Percentiles rank a stretch among this genome's conserved stretches.
Evolutionary conservation across 179 eudicot genomes (phyloP).

Genomic region (Carnegiea gigantea): DNA sequence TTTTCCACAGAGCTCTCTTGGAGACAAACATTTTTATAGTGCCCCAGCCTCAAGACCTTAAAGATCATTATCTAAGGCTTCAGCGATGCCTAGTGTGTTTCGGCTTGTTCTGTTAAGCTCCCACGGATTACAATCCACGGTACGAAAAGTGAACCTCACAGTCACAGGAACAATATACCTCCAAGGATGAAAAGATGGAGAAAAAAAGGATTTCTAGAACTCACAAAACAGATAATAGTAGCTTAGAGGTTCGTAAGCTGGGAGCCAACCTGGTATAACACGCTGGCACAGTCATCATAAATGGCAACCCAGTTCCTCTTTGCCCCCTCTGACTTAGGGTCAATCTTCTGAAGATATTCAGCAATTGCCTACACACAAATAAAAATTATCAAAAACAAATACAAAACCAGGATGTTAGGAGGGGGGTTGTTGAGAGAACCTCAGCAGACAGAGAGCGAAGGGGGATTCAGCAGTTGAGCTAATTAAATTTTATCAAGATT

Average conservation of each 20-base stretch:
- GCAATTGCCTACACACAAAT: conserved; percentile 67
- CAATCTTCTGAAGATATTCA: conserved; percentile 94
- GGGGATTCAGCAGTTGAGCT: neutral
- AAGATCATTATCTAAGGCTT: neutral
- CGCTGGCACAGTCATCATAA: conserved; percentile 95
- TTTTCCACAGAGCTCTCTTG: neutral
- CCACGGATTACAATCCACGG: neutral
- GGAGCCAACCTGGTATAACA: conserved; percentile 69
- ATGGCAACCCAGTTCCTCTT: conserved; percentile 99
- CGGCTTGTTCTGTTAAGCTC: neutral
- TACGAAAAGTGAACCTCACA: neutral
- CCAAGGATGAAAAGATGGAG: neutral
- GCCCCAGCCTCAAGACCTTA: neutral
- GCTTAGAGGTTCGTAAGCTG: conserved; percentile 4
- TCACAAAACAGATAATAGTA: neutral
- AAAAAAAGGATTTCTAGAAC: neutral
- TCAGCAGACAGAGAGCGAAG: neutral
- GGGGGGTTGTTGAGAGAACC: neutral
- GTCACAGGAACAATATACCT: neutral
- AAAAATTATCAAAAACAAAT: neutral
- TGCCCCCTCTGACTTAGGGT: conserved; percentile 99
- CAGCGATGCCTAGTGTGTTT: neutral
- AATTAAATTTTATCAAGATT: too few relatives aligned
- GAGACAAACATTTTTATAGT: neutral
- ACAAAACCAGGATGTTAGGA: neutral